Evolutionary conservation across 805 yeast genomes (phyloP).

Genomic region (Yarrowia sp.): DNA sequence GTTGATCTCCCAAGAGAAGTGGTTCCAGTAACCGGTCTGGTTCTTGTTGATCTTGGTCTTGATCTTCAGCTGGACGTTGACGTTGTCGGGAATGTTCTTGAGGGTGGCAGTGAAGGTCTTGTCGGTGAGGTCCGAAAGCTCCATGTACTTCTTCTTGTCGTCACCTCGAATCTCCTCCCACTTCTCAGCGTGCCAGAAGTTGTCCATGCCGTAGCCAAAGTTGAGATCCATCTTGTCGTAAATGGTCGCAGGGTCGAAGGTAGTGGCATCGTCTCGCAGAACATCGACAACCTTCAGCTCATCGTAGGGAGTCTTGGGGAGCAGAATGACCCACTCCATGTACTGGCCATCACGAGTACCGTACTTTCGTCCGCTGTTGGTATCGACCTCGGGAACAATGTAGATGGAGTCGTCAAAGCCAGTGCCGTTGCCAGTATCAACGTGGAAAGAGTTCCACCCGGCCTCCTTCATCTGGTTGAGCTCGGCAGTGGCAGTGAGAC

Average conservation of each 20-base stretch:
- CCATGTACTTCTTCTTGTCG: background rate
- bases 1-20: background rate
- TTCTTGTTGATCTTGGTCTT: background rate
- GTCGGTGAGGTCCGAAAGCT: background rate
- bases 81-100: slow-evolving; percentile 2
- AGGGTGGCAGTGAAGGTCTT: background rate
- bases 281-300: background rate
- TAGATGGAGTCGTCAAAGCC: background rate
- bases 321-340: background rate
- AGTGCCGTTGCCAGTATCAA: background rate
- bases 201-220: background rate
- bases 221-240: background rate
- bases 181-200: background rate
- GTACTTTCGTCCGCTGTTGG: background rate
- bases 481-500: slow-evolving; percentile 5
- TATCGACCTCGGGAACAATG: background rate
- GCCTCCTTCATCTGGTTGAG: background rate
- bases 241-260: background rate
- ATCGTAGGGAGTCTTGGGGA: slow-evolving; percentile 14
- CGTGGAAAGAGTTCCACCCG: background rate
- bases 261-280: background rate
- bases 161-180: background rate
- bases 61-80: background rate
- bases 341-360: background rate
- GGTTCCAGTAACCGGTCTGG: background rate